These are phyloP conservation scores for Paraurostyla sp. DNA, from an alignment of 73 alveolate genomes.

Conservation along the genomic window DNA sequence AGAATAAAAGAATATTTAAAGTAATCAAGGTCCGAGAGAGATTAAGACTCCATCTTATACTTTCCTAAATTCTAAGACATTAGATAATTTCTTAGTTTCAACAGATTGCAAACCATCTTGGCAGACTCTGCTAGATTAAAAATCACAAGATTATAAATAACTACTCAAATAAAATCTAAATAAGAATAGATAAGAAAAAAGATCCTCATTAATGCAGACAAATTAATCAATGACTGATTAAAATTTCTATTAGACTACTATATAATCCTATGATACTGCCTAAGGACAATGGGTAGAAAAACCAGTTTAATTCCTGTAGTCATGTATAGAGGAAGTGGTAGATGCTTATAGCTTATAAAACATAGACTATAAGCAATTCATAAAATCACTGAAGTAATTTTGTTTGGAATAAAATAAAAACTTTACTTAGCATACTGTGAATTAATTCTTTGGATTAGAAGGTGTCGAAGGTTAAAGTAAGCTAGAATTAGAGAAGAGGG, in stretches of 20 bases:
- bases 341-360: neutral
- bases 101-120: conserved; percentile 10
- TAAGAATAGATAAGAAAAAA: neutral
- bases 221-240: neutral
- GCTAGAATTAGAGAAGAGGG: neutral
- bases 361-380: conserved; percentile 1
- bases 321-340: conserved; percentile 1
- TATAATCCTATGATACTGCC: neutral
- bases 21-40: neutral
- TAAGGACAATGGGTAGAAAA: neutral
- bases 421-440: neutral
- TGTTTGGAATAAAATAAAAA: conserved; percentile 1
- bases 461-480: conserved; percentile 6
- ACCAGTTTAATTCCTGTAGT: neutral
- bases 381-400: neutral
- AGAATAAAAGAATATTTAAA: neutral
- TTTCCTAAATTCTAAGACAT: neutral
- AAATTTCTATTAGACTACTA: neutral
- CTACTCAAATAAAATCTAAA: neutral
- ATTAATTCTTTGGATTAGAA: conserved; percentile 23
- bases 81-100: neutral
- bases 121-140: neutral
- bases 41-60: neutral
- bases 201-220: neutral
- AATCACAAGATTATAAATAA: neutral